A percentile compares a stretch with the other conserved stretches of the same genome.
These are phyloP conservation scores for Euphorbia corollata DNA, from an alignment of 441 rosid genomes.

Conservation along the genomic window DNA sequence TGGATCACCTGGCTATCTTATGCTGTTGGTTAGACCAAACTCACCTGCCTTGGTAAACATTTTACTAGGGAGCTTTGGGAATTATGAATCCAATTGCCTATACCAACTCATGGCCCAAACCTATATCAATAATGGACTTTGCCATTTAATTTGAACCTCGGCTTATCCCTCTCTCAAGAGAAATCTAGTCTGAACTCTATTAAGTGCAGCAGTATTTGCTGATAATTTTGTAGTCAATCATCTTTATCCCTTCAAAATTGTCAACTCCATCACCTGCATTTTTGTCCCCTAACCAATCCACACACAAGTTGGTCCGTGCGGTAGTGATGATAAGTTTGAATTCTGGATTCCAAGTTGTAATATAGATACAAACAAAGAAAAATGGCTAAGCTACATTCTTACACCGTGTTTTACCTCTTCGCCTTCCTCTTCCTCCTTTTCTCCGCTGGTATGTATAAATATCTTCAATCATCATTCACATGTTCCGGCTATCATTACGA, in stretches of 20 bases:
- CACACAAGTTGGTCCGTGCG: background rate
- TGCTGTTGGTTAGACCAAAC: too few species aligned
- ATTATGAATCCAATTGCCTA: background rate
- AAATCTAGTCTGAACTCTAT: background rate
- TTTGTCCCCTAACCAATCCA: background rate
- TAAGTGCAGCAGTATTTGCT: constrained; percentile 6
- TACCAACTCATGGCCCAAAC: background rate
- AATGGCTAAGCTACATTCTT: constrained; percentile 7
- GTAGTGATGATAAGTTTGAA: background rate
- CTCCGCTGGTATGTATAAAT: background rate
- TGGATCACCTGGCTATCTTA: too few species aligned
- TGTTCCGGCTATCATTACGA: background rate
- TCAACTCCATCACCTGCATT: constrained; percentile 2
- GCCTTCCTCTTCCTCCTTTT: constrained; percentile 2
- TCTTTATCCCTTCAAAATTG: background rate
- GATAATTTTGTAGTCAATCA: background rate
- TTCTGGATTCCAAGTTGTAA: background rate
- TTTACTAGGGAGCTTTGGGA: too few species aligned
- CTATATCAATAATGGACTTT: background rate
- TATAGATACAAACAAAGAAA: background rate
- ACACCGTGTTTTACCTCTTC: background rate
- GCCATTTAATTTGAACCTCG: background rate
- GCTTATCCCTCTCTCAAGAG: background rate
- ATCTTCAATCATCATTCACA: background rate
- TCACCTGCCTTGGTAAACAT: background rate